A percentile compares a stretch with the other conserved stretches of the same genome.
Evolutionary conservation across 1,284 basidiomycete species (phyloP).

Genomic region (Pterula multifida): DNA sequence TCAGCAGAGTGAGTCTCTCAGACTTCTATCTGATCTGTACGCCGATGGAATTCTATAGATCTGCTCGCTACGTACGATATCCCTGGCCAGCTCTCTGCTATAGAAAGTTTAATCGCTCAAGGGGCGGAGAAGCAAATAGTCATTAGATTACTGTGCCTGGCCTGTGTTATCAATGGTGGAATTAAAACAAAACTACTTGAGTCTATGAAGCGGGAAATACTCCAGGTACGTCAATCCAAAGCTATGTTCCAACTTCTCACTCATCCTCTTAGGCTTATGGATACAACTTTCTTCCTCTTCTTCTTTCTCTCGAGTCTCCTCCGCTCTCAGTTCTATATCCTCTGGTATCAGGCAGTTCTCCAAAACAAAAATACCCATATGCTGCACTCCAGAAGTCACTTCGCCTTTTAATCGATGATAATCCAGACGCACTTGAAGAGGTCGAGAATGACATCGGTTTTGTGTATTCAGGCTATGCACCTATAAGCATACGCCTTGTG

Average conservation of each 20-base stretch:
- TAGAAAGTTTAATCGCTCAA: conserved; percentile 82
- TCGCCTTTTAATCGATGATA: conserved; percentile 89
- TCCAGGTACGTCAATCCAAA: conserved; percentile 49
- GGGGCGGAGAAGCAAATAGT: conserved; percentile 71
- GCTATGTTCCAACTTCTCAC: conserved; percentile 6
- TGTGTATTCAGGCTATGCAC: conserved; percentile 95
- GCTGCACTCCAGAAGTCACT: conserved; percentile 68
- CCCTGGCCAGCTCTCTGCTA: conserved; percentile 60
- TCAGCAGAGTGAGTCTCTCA: conserved; percentile 70
- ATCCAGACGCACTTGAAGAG: conserved; percentile 60
- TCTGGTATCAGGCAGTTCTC: conserved; percentile 11
- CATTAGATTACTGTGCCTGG: conserved; percentile 76
- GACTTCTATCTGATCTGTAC: conserved; percentile 4
- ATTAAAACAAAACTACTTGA: conserved; percentile 85
- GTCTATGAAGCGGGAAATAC: conserved; percentile 80
- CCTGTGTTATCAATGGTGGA: conserved; percentile 74
- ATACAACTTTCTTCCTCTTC: conserved; percentile 76
- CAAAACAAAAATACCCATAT: conserved; percentile 55
- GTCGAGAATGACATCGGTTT: conserved; percentile 90
- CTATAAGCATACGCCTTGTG: conserved; percentile 82
- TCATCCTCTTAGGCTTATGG: conserved; percentile 65
- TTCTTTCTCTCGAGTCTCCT: conserved; percentile 63
- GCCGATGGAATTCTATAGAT: conserved; percentile 35
- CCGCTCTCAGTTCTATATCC: conserved; percentile 30
- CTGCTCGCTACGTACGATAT: conserved; percentile 84